Evolutionary conservation across 2,329 filamentous ascomycete genomes (phyloP), one percentile per base, ranked within the genome.

Genomic region (Stagonosporopsis cucurbitacearum): DNA sequence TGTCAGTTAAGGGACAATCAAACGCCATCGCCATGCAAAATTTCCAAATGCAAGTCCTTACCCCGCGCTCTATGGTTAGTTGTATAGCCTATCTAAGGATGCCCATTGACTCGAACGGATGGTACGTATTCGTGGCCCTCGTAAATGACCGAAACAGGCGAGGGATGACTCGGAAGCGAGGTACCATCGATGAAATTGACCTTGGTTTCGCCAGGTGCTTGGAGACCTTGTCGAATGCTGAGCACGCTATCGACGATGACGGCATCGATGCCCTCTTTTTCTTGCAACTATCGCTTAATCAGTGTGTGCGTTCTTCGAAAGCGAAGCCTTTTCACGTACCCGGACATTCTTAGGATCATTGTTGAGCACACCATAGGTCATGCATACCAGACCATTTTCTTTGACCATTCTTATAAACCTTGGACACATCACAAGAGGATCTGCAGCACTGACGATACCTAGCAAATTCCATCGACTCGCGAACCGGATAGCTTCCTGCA

Each of bases 221-320:
- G 95, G 58, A 99, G 82, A 0, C 92, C 94, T 76, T 96, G 92
- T 42, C 94, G 87, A 65, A 99, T 97, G 36, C 91, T 91, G 26
- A 98, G 84, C 3, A 99, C 94, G 59, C 87, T 95, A 73, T 99
- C 95, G 13, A 98, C 95, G 70, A 99, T 99, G 50, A 99, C 94
- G 1, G 95, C 95, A 72, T 99, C 95, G 59, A 99, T 97, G 43
- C 95, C 94, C 77, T 97, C 91, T 50, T 91, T 90, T 9, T 96
- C 91, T 87, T 99, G 95, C 60, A 89, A 80, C 88, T 93, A 71
- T 63, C 65, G 46, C 61, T n/a, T 1, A 3, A 48, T 66, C 12
- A 65, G 47, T n/a, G 20, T 17, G 19, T 11, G 30, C 7, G 13
- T 20, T 33, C 15, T 4, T 19, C n/a, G 6, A 30, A 12, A 17